Evolutionary conservation across 2,329 filamentous ascomycete species (phyloP).

Genomic region (Colletotrichum musae): DNA sequence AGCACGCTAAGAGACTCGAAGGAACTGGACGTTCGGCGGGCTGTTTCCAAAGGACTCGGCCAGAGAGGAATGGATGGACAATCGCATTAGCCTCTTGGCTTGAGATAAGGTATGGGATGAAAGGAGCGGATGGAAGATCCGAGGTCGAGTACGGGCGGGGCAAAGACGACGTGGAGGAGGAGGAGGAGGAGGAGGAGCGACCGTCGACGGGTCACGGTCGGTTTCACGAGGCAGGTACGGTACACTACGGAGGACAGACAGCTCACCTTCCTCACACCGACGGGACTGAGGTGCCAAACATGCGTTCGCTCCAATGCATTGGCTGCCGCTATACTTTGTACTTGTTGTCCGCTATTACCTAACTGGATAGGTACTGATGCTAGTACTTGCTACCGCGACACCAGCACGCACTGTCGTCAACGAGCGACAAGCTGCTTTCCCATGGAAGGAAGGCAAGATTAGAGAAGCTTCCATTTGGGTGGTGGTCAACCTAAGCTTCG

Average conservation of each 20-base stretch:
- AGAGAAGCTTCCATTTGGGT: constrained; percentile 15
- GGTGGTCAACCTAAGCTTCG: constrained; percentile 25
- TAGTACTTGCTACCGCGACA: no score
- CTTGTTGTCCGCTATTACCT: no score
- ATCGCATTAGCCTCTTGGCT: constrained; percentile 21
- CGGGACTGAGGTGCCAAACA: no score
- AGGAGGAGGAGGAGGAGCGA: no score
- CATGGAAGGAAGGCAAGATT: neutral
- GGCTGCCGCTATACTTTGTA: no score
- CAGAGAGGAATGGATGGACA: constrained; percentile 6
- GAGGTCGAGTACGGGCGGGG: neutral
- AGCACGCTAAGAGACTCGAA: constrained; percentile 15
- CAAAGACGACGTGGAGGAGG: neutral
- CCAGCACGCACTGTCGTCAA: no score
- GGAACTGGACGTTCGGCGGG: constrained; percentile 5
- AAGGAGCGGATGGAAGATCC: neutral
- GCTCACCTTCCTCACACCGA: neutral
- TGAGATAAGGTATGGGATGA: constrained; percentile 13
- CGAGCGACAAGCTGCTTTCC: no score
- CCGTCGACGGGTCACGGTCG: neutral
- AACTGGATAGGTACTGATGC: no score
- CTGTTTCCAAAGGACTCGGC: constrained; percentile 5
- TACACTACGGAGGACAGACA: no score
- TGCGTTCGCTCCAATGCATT: no score
- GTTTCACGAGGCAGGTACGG: no score